Conservation (phyloP, 2,329 filamentous ascomycete species). For the Aureobasidium sp. region DNA sequence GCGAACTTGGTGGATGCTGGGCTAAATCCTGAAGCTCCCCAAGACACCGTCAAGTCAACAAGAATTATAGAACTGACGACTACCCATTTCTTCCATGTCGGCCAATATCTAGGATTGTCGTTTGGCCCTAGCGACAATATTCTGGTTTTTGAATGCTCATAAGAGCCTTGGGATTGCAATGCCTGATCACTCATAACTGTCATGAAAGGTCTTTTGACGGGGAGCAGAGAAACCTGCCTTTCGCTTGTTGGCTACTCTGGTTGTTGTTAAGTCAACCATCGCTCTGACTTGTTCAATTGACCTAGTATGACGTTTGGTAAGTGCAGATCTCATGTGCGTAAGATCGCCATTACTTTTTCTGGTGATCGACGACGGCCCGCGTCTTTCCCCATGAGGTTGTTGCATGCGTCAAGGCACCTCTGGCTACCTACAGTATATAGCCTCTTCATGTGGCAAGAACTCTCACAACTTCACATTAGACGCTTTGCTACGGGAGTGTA, state of each 20-base stretch:
- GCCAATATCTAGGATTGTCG: constrained; percentile 33
- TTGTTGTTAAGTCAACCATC: background rate
- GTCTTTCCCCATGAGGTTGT: background rate
- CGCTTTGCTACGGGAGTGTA: too few species aligned
- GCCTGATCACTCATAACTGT: background rate
- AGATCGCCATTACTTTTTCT: background rate
- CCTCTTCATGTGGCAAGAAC: too few species aligned
- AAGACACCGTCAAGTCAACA: constrained; percentile 24
- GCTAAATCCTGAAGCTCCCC: constrained; percentile 44
- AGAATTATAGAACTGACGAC: constrained; percentile 31
- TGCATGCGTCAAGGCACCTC: background rate
- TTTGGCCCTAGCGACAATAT: constrained; percentile 25
- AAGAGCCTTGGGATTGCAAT: background rate
- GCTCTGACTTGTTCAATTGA: background rate
- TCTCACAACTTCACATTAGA: too few species aligned
- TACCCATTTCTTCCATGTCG: constrained; percentile 28
- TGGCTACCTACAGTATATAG: too few species aligned
- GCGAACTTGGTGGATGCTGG: constrained; percentile 38
- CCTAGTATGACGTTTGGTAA: background rate
- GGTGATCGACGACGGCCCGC: background rate
- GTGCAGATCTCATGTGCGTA: background rate
- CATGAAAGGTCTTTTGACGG: too few species aligned
- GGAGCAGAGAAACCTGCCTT: background rate
- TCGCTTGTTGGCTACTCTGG: background rate
- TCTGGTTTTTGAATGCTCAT: background rate